Evolutionary conservation across 148 eudicot species (phyloP), one percentile per base, ranked within the genome.

Genomic region (Euryodendron excelsum): DNA sequence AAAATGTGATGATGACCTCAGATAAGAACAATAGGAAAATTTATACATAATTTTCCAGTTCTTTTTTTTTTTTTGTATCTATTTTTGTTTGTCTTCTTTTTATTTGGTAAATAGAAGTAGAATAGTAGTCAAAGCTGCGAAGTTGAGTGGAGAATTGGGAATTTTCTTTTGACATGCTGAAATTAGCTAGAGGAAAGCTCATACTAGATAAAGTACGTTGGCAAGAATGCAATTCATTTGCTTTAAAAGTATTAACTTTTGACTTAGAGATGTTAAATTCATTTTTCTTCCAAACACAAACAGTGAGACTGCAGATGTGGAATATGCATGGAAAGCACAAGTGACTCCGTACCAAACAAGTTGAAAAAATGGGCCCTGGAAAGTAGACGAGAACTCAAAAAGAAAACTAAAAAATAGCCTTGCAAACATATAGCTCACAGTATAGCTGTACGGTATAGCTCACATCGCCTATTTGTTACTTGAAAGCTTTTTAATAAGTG

Each of bases 61-160:
- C 18, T n/a, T 6, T 36, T 34, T 21, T 66, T 31, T 1, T 33
- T 30, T 63, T 4, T 14, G n/a, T n/a, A n/a, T n/a, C n/a, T n/a
- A n/a, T n/a, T 41, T 69, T 53, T 11, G 59, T 52, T 53, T 10
- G 18, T 20, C 20, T n/a, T 44, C 53, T 60, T 60, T 61, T 27
- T 60, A 10, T 10, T 61, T 41, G 55, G 55, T 60, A 75, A 75
- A 75, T 14, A 39, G 17, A 25, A 74, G 77, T 23, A 58, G 77
- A 58, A 23, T 36, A 30, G 44, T 50, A 33, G 59, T 48, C 33
- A 76, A 48, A 48, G 45, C 27, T 30, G 79, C n/a, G 20, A 30
- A 76, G 59, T 28, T 47, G 71, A 76, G 69, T 13, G 21, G 78
- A 76, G 78, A 62, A 31, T 28, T 27, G 37, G 44, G 45, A 63